Evolutionary conservation across 345 rosid genomes (phyloP), one percentile per base, ranked within the genome.

Genomic region (Zanthoxylum bungeanum): DNA sequence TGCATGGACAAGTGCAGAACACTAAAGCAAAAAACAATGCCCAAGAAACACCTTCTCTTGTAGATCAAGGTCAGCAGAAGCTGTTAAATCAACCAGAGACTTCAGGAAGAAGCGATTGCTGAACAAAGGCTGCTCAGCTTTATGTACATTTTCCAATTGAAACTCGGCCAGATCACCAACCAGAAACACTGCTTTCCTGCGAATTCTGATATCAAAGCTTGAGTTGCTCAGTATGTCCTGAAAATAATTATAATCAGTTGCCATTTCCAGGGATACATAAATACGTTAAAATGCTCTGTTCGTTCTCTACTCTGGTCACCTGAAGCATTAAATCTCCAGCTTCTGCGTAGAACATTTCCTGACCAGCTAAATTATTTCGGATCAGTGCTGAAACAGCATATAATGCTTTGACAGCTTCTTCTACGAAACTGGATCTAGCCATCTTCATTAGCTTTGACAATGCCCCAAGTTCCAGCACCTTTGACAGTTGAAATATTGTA

Each of bases 361-460:
- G 98, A 61, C 89, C 93, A 80, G 78, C 84, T 60, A 88, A 30
- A 83, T 86, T 89, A 74, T 92, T 91, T 53, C 83, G 82, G 58
- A 92, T 85, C 84, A 95, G 70, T 46, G 94, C 84, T 36, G 96
- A 95, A 80, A 91, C 91, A 84, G 96, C 97, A 85, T 85, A 88
- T 30, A 95, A 83, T 66, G 98, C 94, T 84, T 95, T 95, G 68
- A 56, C 86, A 70, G 94, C 97, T 84, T 95, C 99, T 71, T 95
- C 98, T 8, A 75, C 19, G 21, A 74, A 84, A 64, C 72, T 77
- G 30, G 98, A 89, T 68, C 83, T 85, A 21, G 89, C 89, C 93
- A 92, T 88, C 80, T 74, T 80, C 78, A 92, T 80, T 68, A 95
- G 71, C 79, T 70, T 87, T 25, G 73, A 34, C 56, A 95, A 79